Percentiles rank a stretch among this genome's conserved stretches.
Conservation (phyloP, 2,329 filamentous ascomycete species). For the Ceratocystis destructans region DNA sequence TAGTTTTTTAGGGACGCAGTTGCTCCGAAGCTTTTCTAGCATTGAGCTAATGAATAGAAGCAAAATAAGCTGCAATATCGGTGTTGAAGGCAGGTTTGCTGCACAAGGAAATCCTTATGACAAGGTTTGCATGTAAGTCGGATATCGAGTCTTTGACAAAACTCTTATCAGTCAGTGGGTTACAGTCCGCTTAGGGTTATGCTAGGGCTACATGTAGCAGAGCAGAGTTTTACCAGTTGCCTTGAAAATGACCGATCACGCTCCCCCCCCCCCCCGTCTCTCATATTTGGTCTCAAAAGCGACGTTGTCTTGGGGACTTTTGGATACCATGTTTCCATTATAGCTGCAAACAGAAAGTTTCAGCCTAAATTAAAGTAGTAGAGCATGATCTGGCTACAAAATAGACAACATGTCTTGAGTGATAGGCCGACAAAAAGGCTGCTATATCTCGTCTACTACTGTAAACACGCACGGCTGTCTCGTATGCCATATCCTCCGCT, state of each 20-base stretch:
- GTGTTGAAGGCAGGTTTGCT: background rate
- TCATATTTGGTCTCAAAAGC: background rate
- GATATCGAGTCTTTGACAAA: background rate
- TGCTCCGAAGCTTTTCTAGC: background rate
- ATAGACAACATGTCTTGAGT: background rate
- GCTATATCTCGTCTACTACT: slow-evolving; percentile 33
- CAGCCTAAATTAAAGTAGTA: background rate
- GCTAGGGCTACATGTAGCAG: background rate
- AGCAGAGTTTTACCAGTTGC: background rate
- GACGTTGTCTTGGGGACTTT: background rate
- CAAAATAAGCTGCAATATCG: background rate
- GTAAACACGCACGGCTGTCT: slow-evolving; percentile 42
- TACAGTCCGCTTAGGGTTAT: background rate
- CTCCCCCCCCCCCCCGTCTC: background rate
- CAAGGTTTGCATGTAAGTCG: background rate
- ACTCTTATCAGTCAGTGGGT: background rate
- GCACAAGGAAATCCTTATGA: background rate
- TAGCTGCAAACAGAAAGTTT: background rate
- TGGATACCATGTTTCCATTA: background rate
- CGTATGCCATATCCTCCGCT: slow-evolving; percentile 52
- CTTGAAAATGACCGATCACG: background rate
- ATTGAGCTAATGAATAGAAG: background rate
- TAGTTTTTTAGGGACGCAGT: background rate
- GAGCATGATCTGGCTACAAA: background rate
- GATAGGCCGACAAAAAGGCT: background rate